Evolutionary conservation across 1,284 basidiomycete species (phyloP).

Genomic region (Ceratobasidium sp.): DNA sequence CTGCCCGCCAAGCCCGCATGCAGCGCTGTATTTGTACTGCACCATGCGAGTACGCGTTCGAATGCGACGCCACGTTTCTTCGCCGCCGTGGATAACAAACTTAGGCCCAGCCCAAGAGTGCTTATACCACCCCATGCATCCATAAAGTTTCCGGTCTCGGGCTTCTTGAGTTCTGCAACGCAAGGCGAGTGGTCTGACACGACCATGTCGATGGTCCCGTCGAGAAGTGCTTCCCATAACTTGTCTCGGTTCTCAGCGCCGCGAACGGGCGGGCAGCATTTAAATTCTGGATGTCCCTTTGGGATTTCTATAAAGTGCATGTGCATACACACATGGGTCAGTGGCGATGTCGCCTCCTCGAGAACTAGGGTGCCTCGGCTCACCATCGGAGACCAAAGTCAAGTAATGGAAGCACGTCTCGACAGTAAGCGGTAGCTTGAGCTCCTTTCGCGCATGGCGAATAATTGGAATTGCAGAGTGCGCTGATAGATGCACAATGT

Average conservation of each 20-base stretch:
- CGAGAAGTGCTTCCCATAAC: slow-evolving; percentile 82
- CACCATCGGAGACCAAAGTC: slow-evolving; percentile 66
- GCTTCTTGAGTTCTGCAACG: slow-evolving; percentile 78
- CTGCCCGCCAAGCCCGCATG: slow-evolving; percentile 74
- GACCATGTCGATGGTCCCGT: slow-evolving; percentile 86
- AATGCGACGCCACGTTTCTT: slow-evolving; percentile 67
- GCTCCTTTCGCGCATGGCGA: slow-evolving; percentile 69
- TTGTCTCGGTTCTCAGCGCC: slow-evolving; percentile 72
- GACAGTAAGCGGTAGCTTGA: slow-evolving; percentile 74
- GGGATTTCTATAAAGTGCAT: slow-evolving; percentile 57
- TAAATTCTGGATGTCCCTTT: slow-evolving; percentile 80
- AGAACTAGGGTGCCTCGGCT: slow-evolving; percentile 54
- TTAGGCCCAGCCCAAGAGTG: slow-evolving; percentile 86
- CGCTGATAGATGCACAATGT: slow-evolving; percentile 93
- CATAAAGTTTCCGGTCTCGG: slow-evolving; percentile 84
- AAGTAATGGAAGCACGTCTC: slow-evolving; percentile 98
- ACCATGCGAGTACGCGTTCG: slow-evolving; percentile 76
- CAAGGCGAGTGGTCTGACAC: slow-evolving; percentile 96
- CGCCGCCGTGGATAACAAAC: slow-evolving; percentile 70
- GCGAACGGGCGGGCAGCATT: slow-evolving; percentile 95
- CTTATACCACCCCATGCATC: slow-evolving; percentile 93
- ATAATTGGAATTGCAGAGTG: slow-evolving; percentile 81
- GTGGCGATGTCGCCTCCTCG: slow-evolving; percentile 18
- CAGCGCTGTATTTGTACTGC: slow-evolving; percentile 73
- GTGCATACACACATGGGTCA: slow-evolving; percentile 53